Percentiles rank a stretch among this genome's conserved stretches.
These are phyloP conservation scores for Aureobasidium sp. DNA, from an alignment of 2,329 filamentous ascomycete species.

Conservation along the genomic window DNA sequence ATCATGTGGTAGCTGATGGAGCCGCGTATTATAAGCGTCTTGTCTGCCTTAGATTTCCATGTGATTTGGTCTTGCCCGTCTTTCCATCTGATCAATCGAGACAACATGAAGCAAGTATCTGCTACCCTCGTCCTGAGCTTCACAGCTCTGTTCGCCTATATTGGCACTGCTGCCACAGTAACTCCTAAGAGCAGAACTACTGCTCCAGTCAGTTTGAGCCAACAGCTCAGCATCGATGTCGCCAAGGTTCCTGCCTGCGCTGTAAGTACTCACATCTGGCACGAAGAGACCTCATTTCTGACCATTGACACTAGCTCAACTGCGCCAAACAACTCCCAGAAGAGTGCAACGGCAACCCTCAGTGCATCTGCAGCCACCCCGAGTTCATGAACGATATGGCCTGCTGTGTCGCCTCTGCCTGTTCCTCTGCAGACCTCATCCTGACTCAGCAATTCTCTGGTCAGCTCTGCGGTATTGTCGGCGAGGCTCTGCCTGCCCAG, in stretches of 20 bases:
- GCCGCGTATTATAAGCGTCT: neutral
- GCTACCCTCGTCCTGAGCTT: neutral
- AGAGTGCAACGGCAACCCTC: slow-evolving; percentile 4
- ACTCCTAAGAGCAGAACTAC: neutral
- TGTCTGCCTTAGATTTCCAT: neutral
- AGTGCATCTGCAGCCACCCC: slow-evolving; percentile 2
- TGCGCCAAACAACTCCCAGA: slow-evolving; percentile 1
- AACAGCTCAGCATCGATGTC: slow-evolving; percentile 1
- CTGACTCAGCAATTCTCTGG: slow-evolving; percentile 7
- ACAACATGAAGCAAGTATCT: slow-evolving; percentile 1
- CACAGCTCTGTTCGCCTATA: neutral
- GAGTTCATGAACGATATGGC: slow-evolving; percentile 10
- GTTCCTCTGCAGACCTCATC: neutral
- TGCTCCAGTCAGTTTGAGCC: slow-evolving; percentile 11
- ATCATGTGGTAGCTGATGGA: neutral
- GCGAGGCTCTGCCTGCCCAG: neutral
- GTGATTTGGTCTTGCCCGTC: neutral
- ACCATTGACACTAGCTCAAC: neutral
- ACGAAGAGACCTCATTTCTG: no score
- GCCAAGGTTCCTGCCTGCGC: slow-evolving; percentile 4
- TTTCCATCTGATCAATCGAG: neutral
- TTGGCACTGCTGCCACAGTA: neutral
- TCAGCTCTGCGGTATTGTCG: slow-evolving; percentile 5
- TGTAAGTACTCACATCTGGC: no score
- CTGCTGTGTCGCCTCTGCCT: slow-evolving; percentile 6